These are phyloP conservation scores for Colletotrichum siamense DNA, from an alignment of 2,329 filamentous ascomycete species.

Conservation along the genomic window DNA sequence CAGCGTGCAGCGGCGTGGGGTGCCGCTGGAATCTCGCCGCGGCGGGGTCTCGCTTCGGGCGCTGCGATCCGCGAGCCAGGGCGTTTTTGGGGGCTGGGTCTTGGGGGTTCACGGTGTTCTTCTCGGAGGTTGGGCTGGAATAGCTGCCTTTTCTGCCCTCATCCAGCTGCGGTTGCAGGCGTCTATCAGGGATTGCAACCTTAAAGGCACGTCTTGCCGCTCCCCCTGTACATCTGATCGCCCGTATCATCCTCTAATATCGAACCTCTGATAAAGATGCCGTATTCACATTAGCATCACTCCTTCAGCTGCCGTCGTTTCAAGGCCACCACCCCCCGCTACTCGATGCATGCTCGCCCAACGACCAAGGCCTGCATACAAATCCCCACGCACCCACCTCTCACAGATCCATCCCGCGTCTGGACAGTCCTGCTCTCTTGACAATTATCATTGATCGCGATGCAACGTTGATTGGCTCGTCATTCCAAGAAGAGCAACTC, in stretches of 20 bases:
- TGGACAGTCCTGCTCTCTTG: background rate
- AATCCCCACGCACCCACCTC: background rate
- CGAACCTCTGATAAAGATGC: conserved; percentile 7
- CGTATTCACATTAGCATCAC: conserved; percentile 3
- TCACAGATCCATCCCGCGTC: background rate
- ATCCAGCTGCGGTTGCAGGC: background rate
- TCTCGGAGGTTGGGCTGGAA: background rate
- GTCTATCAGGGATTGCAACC: conserved; percentile 10
- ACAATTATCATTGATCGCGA: background rate
- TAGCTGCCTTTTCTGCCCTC: background rate
- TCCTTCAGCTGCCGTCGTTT: background rate
- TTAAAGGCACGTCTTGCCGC: conserved; percentile 14
- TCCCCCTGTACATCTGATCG: background rate
- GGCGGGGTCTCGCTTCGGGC: conserved; percentile 4
- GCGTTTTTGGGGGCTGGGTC: background rate
- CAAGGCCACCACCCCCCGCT: background rate
- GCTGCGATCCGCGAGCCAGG: background rate
- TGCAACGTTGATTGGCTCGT: background rate
- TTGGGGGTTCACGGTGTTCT: background rate
- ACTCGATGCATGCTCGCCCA: background rate
- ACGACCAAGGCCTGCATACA: background rate
- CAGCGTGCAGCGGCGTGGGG: conserved; percentile 5
- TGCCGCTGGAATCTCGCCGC: conserved; percentile 5
- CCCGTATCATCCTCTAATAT: conserved; percentile 2
- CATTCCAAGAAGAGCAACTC: background rate